Evolutionary conservation across 2,329 filamentous ascomycete genomes (phyloP).

Genomic region (Calonectria henricotiae): DNA sequence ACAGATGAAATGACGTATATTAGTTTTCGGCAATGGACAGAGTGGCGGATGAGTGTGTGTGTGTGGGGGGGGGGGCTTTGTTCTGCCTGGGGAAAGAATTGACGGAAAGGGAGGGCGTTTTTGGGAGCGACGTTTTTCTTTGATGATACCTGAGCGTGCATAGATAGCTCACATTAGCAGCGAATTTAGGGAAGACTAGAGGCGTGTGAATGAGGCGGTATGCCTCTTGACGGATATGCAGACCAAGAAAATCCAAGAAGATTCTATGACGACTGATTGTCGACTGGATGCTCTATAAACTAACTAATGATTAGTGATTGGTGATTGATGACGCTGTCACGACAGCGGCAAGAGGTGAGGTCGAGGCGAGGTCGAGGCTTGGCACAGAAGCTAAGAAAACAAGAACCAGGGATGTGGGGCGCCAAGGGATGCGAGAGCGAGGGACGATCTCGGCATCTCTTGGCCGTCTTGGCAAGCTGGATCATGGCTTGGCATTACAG

Average conservation of each 20-base stretch:
- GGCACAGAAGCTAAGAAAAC: slow-evolving; percentile 12
- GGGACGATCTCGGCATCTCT: slow-evolving; percentile 48
- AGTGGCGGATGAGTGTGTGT: slow-evolving; percentile 8
- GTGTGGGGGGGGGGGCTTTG: slow-evolving; percentile 1
- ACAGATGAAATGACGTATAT: slow-evolving; percentile 24
- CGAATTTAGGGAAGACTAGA: slow-evolving; percentile 24
- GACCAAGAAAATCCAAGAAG: background rate
- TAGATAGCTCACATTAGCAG: slow-evolving; percentile 45
- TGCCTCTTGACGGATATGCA: background rate
- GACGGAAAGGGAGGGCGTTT: slow-evolving; percentile 44
- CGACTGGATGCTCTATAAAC: background rate
- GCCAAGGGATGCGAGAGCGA: slow-evolving; percentile 5
- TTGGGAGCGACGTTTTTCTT: slow-evolving; percentile 44
- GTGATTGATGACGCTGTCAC: background rate
- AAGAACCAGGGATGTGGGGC: slow-evolving; percentile 15
- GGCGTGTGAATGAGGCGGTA: background rate
- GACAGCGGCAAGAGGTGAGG: background rate
- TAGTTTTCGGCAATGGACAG: background rate
- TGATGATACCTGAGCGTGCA: slow-evolving; percentile 53
- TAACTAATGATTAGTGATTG: background rate
- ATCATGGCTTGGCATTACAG: slow-evolving; percentile 14
- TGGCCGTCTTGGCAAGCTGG: slow-evolving; percentile 48
- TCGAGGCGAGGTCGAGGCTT: slow-evolving; percentile 1
- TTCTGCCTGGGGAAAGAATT: slow-evolving; percentile 28
- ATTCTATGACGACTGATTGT: background rate